Evolutionary conservation across 208 protist genomes (phyloP).

Genomic region (Angomonas deanei): DNA sequence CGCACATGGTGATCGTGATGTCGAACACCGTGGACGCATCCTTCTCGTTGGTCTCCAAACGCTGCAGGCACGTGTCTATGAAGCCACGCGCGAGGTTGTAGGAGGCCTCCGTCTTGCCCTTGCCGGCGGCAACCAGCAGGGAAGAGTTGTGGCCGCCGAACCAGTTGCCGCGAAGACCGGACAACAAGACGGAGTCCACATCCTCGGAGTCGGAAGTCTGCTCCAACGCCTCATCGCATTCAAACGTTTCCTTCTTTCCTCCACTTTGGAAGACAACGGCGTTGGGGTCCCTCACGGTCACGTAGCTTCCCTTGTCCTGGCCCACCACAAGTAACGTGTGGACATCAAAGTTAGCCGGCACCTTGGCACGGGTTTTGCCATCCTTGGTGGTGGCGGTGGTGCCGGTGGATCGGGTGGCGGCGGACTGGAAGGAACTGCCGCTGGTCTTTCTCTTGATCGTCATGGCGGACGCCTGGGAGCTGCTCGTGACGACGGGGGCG

Average conservation of each 20-base stretch:
- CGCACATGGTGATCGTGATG: constrained; percentile 53
- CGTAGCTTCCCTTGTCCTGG: constrained; percentile 12
- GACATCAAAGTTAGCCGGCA: constrained; percentile 68
- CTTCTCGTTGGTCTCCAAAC: constrained; percentile 47
- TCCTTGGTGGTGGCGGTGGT: constrained; percentile 6
- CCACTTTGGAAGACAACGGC: constrained; percentile 43
- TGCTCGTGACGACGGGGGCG: constrained; percentile 21
- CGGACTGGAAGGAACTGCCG: neutral
- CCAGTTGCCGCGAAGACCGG: constrained; percentile 65
- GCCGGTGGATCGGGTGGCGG: constrained; percentile 5
- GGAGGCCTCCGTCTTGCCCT: constrained; percentile 26
- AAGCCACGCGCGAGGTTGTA: constrained; percentile 33
- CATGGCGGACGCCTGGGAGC: constrained; percentile 29
- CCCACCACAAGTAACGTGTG: constrained; percentile 68
- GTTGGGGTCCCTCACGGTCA: constrained; percentile 43
- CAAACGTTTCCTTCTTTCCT: constrained; percentile 70
- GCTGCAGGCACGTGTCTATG: constrained; percentile 38
- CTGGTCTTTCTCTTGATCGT: constrained; percentile 33
- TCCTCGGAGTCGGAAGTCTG: constrained; percentile 23
- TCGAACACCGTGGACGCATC: constrained; percentile 47
- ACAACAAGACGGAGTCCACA: constrained; percentile 67
- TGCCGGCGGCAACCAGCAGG: constrained; percentile 49
- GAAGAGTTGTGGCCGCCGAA: constrained; percentile 63
- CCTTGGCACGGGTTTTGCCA: constrained; percentile 36
- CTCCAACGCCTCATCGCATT: constrained; percentile 57